These are phyloP conservation scores for Penicillium sp. DNA, from an alignment of 2,329 filamentous ascomycete genomes.

Conservation along the genomic window DNA sequence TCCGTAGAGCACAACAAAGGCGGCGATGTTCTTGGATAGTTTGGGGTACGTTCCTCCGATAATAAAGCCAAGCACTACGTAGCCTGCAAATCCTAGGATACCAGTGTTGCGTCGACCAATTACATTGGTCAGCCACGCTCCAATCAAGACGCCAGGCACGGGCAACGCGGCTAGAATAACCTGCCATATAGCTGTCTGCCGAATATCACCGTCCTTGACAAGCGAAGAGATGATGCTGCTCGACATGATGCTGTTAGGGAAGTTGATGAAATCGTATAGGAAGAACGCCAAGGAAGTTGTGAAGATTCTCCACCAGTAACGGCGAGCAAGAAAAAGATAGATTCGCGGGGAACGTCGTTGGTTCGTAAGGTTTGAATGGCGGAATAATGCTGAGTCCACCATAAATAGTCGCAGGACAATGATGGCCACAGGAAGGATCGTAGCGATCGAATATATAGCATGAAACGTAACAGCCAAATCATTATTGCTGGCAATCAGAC, in stretches of 20 bases:
- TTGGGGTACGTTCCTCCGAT: slow-evolving; percentile 31
- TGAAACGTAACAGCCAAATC: slow-evolving; percentile 33
- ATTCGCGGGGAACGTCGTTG: slow-evolving; percentile 24
- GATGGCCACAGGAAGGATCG: slow-evolving; percentile 33
- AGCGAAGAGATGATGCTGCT: slow-evolving; percentile 35
- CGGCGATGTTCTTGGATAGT: slow-evolving; percentile 29
- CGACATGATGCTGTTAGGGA: slow-evolving; percentile 39
- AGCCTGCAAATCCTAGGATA: slow-evolving; percentile 32
- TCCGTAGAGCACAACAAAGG: slow-evolving; percentile 38
- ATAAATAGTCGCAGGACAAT: slow-evolving; percentile 36
- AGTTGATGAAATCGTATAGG: slow-evolving; percentile 41
- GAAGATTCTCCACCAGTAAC: slow-evolving; percentile 30
- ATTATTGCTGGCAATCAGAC: slow-evolving; percentile 36
- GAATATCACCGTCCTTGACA: slow-evolving; percentile 33
- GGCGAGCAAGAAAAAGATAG: slow-evolving; percentile 26
- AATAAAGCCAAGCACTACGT: slow-evolving; percentile 31
- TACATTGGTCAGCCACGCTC: slow-evolving; percentile 34
- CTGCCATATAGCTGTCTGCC: slow-evolving; percentile 37
- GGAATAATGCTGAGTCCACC: slow-evolving; percentile 35
- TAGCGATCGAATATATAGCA: slow-evolving; percentile 34
- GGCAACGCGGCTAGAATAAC: slow-evolving; percentile 35
- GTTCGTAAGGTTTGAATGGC: slow-evolving; percentile 33
- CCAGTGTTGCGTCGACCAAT: slow-evolving; percentile 34
- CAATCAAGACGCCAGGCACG: slow-evolving; percentile 35
- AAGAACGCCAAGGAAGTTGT: slow-evolving; percentile 38